These are phyloP conservation scores for Ophiocordyceps sinensis DNA, from an alignment of 2,329 filamentous ascomycete species.

Conservation along the genomic window DNA sequence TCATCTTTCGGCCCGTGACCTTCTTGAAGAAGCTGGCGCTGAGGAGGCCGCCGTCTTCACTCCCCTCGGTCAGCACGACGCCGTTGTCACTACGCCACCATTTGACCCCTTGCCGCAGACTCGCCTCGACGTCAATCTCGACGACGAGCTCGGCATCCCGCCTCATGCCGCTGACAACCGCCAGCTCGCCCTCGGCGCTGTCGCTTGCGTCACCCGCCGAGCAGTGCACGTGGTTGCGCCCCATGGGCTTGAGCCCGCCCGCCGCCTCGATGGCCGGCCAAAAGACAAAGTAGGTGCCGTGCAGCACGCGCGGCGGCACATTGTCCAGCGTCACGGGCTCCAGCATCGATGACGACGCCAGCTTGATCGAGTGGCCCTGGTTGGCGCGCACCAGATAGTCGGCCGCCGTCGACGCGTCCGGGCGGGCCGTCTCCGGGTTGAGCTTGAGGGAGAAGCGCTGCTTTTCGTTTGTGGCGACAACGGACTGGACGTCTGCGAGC, in stretches of 20 bases:
- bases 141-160: constrained; percentile 62
- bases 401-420: constrained; percentile 20
- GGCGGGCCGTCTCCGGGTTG: constrained; percentile 18
- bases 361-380: constrained; percentile 78
- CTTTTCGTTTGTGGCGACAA: constrained; percentile 70
- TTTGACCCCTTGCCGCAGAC: constrained; percentile 46
- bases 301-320: constrained; percentile 56
- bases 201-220: constrained; percentile 50
- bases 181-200: constrained; percentile 3
- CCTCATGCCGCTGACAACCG: constrained; percentile 70
- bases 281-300: constrained; percentile 76
- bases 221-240: constrained; percentile 80
- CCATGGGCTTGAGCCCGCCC: constrained; percentile 72
- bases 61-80: constrained; percentile 52
- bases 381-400: constrained; percentile 87
- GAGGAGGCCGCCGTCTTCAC: constrained; percentile 48
- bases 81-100: constrained; percentile 75
- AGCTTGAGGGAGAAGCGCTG: constrained; percentile 74
- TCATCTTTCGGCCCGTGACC: constrained; percentile 47
- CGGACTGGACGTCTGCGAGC: constrained; percentile 54
- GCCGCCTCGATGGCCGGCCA: constrained; percentile 62
- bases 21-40: constrained; percentile 54
- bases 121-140: constrained; percentile 56
- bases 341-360: constrained; percentile 57
- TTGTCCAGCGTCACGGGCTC: constrained; percentile 48